Percentiles rank a stretch among this genome's conserved stretches.
Evolutionary conservation across 352 stramenopile genomes (phyloP).

Genomic region (Phytophthora pinifolia): DNA sequence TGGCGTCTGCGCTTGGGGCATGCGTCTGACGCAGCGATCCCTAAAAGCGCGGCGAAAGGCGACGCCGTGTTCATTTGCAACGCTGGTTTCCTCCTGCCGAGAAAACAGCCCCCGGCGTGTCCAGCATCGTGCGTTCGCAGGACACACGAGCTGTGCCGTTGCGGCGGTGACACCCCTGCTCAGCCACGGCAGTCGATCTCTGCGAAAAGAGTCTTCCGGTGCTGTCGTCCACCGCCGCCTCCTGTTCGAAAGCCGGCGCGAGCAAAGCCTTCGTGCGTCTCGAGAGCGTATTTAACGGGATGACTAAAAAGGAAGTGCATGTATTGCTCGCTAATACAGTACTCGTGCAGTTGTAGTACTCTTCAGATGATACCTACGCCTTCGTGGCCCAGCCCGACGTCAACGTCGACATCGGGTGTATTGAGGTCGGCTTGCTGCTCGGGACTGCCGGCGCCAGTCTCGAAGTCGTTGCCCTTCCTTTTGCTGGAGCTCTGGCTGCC

Average conservation of each 20-base stretch:
- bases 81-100: neutral
- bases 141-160: neutral
- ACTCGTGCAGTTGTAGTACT: no score
- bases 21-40: no score
- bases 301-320: no score
- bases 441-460: no score
- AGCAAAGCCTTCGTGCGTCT: constrained; percentile 22
- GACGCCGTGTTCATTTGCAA: constrained; percentile 2
- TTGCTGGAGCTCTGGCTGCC: neutral
- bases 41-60: no score
- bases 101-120: neutral
- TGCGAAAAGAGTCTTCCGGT: constrained; percentile 2
- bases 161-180: constrained; percentile 4
- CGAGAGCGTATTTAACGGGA: constrained; percentile 15
- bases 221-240: neutral
- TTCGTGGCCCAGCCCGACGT: neutral
- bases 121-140: constrained; percentile 3
- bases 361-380: no score
- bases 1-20: no score
- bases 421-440: neutral
- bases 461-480: no score
- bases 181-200: constrained; percentile 9
- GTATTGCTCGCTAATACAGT: no score
- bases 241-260: constrained; percentile 6
- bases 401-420: neutral